These are phyloP conservation scores for Ceratobasidium sp. DNA, from an alignment of 1,284 basidiomycete genomes.

Conservation along the genomic window DNA sequence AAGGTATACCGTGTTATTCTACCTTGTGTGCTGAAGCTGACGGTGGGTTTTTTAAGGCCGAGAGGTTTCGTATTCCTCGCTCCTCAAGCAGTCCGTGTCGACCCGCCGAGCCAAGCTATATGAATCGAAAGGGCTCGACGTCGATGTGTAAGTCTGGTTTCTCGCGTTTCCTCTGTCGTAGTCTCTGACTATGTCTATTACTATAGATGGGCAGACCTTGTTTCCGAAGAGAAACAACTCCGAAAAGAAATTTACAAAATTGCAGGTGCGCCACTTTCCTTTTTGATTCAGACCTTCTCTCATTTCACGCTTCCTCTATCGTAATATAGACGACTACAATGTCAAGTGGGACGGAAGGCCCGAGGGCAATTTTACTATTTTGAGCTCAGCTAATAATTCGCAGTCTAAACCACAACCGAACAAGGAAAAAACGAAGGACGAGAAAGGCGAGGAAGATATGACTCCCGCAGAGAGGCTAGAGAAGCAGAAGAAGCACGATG, in stretches of 20 bases:
- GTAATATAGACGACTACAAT: constrained; percentile 68
- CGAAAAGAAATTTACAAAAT: constrained; percentile 69
- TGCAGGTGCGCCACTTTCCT: constrained; percentile 55
- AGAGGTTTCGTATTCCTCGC: constrained; percentile 76
- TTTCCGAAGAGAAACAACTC: constrained; percentile 66
- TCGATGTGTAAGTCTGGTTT: constrained; percentile 59
- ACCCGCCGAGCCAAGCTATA: constrained; percentile 70
- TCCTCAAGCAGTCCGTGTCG: constrained; percentile 69
- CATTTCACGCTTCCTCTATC: too few relatives aligned
- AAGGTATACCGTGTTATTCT: constrained; percentile 49
- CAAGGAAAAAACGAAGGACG: constrained; percentile 17
- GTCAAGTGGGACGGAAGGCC: constrained; percentile 58
- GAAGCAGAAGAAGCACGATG: constrained; percentile 31
- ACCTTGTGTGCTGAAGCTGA: constrained; percentile 72
- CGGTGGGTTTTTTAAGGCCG: constrained; percentile 76
- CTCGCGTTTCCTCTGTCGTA: too few relatives aligned
- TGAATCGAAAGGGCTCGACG: constrained; percentile 70
- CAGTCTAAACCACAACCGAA: constrained; percentile 21
- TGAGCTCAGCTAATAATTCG: constrained; percentile 47
- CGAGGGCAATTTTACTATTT: constrained; percentile 41
- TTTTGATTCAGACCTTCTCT: too few relatives aligned
- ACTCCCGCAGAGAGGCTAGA: constrained; percentile 40
- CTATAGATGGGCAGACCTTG: constrained; percentile 66
- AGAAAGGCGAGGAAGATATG: constrained; percentile 20
- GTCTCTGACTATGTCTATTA: neutral